A percentile compares a stretch with the other conserved stretches of the same genome.
Evolutionary conservation across 1,139 yeast species (phyloP).

Genomic region (Suhomyces chickasaworum): DNA sequence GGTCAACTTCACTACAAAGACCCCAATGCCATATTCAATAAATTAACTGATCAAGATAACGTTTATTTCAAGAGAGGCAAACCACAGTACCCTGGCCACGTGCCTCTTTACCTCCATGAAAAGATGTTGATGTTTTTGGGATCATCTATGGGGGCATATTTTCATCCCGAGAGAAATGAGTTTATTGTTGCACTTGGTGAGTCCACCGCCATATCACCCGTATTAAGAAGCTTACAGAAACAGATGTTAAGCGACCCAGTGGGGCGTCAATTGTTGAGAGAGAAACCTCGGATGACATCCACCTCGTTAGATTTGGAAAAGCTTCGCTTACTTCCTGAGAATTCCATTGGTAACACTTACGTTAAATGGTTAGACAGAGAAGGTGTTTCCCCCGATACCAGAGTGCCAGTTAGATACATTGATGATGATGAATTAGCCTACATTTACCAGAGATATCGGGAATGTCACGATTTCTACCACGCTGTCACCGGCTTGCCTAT

Average conservation of each 20-base stretch:
- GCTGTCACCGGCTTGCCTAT: conserved; percentile 90
- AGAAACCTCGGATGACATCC: conserved; percentile 82
- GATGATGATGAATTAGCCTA: conserved; percentile 91
- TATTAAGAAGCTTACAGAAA: conserved; percentile 61
- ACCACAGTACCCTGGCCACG: conserved; percentile 75
- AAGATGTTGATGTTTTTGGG: conserved; percentile 65
- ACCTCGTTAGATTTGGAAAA: conserved; percentile 64
- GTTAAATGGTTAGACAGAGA: conserved; percentile 82
- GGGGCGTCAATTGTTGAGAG: conserved; percentile 78
- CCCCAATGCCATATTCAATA: conserved; percentile 34
- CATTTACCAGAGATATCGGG: conserved; percentile 88
- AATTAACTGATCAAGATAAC: conserved; percentile 26
- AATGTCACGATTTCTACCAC: conserved; percentile 96
- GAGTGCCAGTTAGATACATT: conserved; percentile 83
- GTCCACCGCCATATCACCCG: conserved; percentile 75
- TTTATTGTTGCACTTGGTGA: conserved; percentile 94
- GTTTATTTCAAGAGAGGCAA: conserved; percentile 41
- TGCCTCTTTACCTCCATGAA: conserved; percentile 70
- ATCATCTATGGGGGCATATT: conserved; percentile 79
- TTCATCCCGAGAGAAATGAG: conserved; percentile 80
- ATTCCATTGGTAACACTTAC: conserved; percentile 78
- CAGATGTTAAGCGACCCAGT: conserved; percentile 74
- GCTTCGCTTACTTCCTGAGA: conserved; percentile 62
- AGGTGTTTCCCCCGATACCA: conserved; percentile 90
- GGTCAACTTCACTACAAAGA: conserved; percentile 53